Evolutionary conservation across 2,329 filamentous ascomycete genomes (phyloP).

Genomic region (Mycocentrospora acerina): DNA sequence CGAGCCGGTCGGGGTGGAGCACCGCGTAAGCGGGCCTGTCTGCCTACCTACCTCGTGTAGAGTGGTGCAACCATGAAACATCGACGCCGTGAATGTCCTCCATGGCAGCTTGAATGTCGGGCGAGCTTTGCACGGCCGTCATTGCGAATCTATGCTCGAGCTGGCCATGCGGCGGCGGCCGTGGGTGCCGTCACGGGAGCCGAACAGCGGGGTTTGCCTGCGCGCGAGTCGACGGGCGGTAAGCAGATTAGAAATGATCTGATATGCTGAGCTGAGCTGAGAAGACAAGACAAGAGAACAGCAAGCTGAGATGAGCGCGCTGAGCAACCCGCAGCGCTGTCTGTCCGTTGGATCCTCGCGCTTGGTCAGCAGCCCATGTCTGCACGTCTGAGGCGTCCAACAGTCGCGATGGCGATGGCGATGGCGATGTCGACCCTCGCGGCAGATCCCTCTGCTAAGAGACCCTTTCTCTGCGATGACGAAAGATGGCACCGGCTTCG

Average conservation of each 20-base stretch:
- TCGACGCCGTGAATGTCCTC: constrained; percentile 81
- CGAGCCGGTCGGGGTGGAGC: constrained; percentile 25
- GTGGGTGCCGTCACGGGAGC: no score
- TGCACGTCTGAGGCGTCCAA: no score
- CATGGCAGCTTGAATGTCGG: constrained; percentile 53
- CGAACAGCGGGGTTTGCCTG: constrained; percentile 37
- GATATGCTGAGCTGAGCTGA: no score
- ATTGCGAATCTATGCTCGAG: constrained; percentile 16
- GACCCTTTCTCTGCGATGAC: no score
- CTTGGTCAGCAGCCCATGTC: no score
- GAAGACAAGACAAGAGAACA: no score
- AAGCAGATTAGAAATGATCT: constrained; percentile 25
- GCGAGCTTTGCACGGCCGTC: constrained; percentile 24
- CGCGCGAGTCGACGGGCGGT: constrained; percentile 23
- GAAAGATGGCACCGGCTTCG: not conserved
- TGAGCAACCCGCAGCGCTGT: no score
- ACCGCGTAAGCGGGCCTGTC: constrained; percentile 36
- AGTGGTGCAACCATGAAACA: constrained; percentile 88
- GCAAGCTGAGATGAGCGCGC: no score
- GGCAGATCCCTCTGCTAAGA: constrained; percentile 5
- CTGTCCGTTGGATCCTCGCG: no score
- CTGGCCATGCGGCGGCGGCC: constrained; percentile 32
- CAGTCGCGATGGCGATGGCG: no score
- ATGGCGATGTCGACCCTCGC: no score
- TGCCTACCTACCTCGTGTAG: constrained; percentile 71